Conservation (phyloP, 495 filamentous ascomycete genomes). For the Bombardia bombarda region DNA sequence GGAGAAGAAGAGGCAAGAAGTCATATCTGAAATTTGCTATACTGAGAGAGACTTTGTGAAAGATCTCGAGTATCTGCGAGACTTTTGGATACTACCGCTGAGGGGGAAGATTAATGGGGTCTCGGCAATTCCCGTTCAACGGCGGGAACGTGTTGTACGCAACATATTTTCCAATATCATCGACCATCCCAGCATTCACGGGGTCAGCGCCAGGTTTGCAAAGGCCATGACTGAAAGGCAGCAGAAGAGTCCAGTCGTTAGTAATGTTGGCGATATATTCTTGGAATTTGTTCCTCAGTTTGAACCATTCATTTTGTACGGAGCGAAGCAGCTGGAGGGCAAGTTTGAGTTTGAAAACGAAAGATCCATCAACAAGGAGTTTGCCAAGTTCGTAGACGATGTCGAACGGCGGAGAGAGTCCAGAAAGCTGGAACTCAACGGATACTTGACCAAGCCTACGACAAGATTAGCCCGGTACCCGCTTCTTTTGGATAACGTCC, state of each 20-base stretch:
- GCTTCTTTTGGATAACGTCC: constrained; percentile 81
- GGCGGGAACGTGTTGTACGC: constrained; percentile 82
- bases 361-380: constrained; percentile 74
- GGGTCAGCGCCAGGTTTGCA: constrained; percentile 79
- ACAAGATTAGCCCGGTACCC: constrained; percentile 94
- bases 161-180: constrained; percentile 95
- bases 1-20: constrained; percentile 96
- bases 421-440: constrained; percentile 93
- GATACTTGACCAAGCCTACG: constrained; percentile 96
- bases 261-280: constrained; percentile 91
- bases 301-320: constrained; percentile 94
- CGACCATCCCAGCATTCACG: constrained; percentile 69
- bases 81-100: constrained; percentile 97
- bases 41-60: constrained; percentile 99
- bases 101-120: constrained; percentile 53
- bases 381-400: constrained; percentile 91
- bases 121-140: constrained; percentile 82
- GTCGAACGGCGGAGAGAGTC: constrained; percentile 95
- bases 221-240: constrained; percentile 83
- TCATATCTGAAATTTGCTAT: constrained; percentile 98
- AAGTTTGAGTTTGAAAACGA: constrained; percentile 99
- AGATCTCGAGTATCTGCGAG: constrained; percentile 92
- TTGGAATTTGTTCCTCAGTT: constrained; percentile 85
- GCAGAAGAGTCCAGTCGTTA: constrained; percentile 79
- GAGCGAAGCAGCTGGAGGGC: constrained; percentile 90